phyloP scores from a whole-genome alignment of 2,329 filamentous ascomycete species.

The Colletotrichum sidae region DNA sequence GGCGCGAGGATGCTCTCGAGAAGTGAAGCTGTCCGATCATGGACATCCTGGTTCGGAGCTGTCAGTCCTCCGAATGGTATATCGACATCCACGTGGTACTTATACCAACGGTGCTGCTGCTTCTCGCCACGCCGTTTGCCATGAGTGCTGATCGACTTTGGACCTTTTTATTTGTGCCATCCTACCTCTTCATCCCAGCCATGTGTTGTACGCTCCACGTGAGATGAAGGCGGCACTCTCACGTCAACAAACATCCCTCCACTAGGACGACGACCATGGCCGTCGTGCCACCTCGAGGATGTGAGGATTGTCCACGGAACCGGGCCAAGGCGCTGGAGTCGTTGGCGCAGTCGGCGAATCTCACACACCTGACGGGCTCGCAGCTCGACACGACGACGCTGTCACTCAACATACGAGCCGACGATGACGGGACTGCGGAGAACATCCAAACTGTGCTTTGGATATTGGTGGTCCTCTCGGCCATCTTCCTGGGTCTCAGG shows the following conservation, averaged over 20 bases:
- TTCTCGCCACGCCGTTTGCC: neutral
- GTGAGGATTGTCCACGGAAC: constrained; percentile 24
- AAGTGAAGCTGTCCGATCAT: constrained; percentile 1
- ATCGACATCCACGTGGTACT: constrained; percentile 15
- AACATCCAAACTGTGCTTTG: constrained; percentile 35
- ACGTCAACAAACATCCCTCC: constrained; percentile 11
- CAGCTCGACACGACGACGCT: constrained; percentile 24
- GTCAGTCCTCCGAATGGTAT: neutral
- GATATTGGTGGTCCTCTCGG: constrained; percentile 38
- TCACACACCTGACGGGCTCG: constrained; percentile 1
- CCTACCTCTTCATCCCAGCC: too few species aligned
- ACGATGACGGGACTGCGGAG: constrained; percentile 17
- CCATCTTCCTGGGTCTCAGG: constrained; percentile 39
- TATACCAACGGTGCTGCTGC: constrained; percentile 18
- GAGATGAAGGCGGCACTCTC: constrained; percentile 11
- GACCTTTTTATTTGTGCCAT: neutral
- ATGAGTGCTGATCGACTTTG: too few species aligned
- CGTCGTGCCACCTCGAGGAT: constrained; percentile 25
- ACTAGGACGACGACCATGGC: constrained; percentile 27
- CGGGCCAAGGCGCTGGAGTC: constrained; percentile 10
- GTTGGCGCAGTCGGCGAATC: constrained; percentile 11
- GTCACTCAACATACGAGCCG: constrained; percentile 21
- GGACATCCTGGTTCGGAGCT: constrained; percentile 2
- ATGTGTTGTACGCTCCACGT: neutral
- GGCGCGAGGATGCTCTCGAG: constrained; percentile 2